Conservation (phyloP, 805 yeast genomes). For the Ogataea nitratoaversa region DNA sequence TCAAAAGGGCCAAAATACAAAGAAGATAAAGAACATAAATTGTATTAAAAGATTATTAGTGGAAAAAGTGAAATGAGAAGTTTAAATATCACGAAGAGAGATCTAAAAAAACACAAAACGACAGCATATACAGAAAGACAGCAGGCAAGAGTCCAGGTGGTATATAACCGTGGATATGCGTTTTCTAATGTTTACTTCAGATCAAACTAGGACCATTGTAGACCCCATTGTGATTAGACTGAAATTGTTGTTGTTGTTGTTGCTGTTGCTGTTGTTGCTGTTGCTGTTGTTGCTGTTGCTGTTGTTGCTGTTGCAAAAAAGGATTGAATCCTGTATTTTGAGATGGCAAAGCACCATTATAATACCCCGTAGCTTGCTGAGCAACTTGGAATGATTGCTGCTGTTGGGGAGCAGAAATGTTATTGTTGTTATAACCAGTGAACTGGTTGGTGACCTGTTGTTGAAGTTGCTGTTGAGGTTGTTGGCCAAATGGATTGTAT, state of each 20-base stretch:
- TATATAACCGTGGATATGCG: too few relatives aligned
- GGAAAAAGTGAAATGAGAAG: too few relatives aligned
- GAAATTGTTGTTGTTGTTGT: slow-evolving; percentile 4
- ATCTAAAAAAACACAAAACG: too few relatives aligned
- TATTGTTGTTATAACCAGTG: not conserved
- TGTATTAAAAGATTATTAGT: too few relatives aligned
- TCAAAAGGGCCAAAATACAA: too few relatives aligned
- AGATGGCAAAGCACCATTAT: not conserved
- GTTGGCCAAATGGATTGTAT: slow-evolving; percentile 1
- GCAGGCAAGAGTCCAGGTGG: too few relatives aligned
- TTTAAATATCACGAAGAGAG: too few relatives aligned
- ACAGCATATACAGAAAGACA: too few relatives aligned
- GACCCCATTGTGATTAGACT: slow-evolving; percentile 11
- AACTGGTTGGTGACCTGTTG: slow-evolving; percentile 3
- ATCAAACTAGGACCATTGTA: slow-evolving; percentile 30
- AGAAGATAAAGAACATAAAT: too few relatives aligned
- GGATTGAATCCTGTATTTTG: slow-evolving; percentile 16
- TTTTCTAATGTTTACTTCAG: slow-evolving; percentile 1
- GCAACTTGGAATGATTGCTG: slow-evolving; percentile 2
- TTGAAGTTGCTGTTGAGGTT: slow-evolving; percentile 11
- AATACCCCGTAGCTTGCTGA: slow-evolving; percentile 3
- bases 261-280: slow-evolving; percentile 8
- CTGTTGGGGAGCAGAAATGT: slow-evolving; percentile 3
- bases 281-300: slow-evolving; percentile 2
- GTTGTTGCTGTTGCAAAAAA: slow-evolving; percentile 14